Base-by-base conservation (phyloP, 495 filamentous ascomycete species). In the Paragyromitra xinjiangensis region DNA sequence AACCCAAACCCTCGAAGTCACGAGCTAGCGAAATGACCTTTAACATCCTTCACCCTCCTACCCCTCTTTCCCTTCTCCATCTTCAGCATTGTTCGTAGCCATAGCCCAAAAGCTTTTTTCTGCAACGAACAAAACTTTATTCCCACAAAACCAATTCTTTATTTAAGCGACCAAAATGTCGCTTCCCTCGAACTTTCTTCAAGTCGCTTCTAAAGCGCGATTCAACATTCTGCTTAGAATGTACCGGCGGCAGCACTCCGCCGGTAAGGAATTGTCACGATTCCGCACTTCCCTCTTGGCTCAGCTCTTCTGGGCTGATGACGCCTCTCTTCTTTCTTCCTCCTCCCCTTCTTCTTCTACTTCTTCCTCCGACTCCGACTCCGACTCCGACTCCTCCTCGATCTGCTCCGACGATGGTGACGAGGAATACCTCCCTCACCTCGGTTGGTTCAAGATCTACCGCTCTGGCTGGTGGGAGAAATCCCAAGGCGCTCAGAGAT, bases 401-500 rank as follows among this genome's bases (percentile, higher is more conserved):
- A 34, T 42, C 37, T 61, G 48, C 39, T 48, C 37, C 3, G 55
- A 48, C 2, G 67, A 70, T 6, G 39, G 61, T 9, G 39, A 59
- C 68, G 56, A 63, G 16, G 42, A 63, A 19, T 62, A 63, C n/a
- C 68, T 71, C 26, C 56, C 68, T 8, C 40, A 39, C 14, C 56
- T 71, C 4, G 68, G 68, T 6, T 51, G 56, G 42, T 62, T 26
- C 42, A 71, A 71, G 12, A 22, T 71, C 19, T 71, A 71, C 69
- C 69, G 69, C 8, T 71, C 69, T 6, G 69, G 59, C 2, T 71
- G 69, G 69, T 71, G 69, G 69, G 69, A 71, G 19, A 63, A 55
- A n/a, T 71, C 59, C 3, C 29, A 64, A 39, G 69, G 69, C 9
- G 69, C 34, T 14, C 12, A 39, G 14, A 16, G 26, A 0, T 56